Percentiles rank a stretch among this genome's conserved stretches.
Conservation (phyloP, 345 rosid genomes). For the Moringa oleifera region DNA sequence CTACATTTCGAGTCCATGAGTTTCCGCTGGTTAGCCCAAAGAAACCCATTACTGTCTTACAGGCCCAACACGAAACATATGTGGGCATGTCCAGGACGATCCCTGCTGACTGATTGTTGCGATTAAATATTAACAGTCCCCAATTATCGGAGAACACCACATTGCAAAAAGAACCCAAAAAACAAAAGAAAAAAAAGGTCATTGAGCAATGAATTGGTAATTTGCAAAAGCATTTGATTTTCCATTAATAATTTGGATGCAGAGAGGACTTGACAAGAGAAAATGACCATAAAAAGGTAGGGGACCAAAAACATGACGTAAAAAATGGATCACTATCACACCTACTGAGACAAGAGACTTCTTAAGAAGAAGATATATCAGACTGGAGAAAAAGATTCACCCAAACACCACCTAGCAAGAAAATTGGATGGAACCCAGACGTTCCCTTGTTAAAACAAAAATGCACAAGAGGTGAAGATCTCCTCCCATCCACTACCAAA, state of each 20-base stretch:
- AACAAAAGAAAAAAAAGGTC: too few relatives aligned
- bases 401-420: neutral
- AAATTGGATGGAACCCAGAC: neutral
- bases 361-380: neutral
- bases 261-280: too few relatives aligned
- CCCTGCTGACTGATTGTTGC: too few relatives aligned
- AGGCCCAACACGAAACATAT: too few relatives aligned
- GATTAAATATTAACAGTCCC: too few relatives aligned
- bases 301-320: neutral
- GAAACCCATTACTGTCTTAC: neutral
- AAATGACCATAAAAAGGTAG: neutral
- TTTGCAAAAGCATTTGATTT: constrained; percentile 4
- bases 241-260: constrained; percentile 6
- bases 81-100: neutral
- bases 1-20: constrained; percentile 75
- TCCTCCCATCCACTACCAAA: constrained; percentile 4
- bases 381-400: neutral
- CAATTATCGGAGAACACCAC: too few relatives aligned
- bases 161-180: too few relatives aligned
- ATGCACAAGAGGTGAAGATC: neutral
- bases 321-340: too few relatives aligned
- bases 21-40: constrained; percentile 60
- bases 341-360: constrained; percentile 2
- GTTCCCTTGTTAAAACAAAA: constrained; percentile 1
- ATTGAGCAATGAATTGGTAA: neutral